phyloP scores from a whole-genome alignment of 2,329 filamentous ascomycete species.

The Rhexocercosporidium sp. region DNA sequence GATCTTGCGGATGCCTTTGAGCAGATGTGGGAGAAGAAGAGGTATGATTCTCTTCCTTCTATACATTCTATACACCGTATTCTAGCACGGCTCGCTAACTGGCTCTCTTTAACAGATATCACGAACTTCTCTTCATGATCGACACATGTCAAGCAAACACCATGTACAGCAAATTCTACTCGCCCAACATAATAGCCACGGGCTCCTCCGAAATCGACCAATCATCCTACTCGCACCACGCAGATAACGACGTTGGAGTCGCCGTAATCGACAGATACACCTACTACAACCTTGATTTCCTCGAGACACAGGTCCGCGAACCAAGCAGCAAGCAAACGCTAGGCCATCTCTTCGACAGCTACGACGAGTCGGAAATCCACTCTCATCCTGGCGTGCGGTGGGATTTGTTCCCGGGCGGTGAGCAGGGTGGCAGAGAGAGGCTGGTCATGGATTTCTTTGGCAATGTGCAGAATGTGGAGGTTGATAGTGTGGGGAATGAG shows the following conservation, averaged over 20 bases:
- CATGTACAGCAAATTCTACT: constrained; percentile 98
- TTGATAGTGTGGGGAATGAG: constrained; percentile 61
- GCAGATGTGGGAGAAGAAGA: constrained; percentile 99
- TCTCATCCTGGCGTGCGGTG: constrained; percentile 90
- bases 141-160: constrained; percentile 99
- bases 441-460: constrained; percentile 97
- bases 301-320: constrained; percentile 88
- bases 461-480: constrained; percentile 95
- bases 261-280: constrained; percentile 98
- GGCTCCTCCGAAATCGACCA: constrained; percentile 96
- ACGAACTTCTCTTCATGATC: constrained; percentile 99
- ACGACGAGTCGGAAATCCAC: constrained; percentile 93
- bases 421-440: constrained; percentile 75
- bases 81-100: neutral
- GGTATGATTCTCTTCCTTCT: constrained; percentile 50
- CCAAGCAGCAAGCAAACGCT: constrained; percentile 87
- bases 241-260: constrained; percentile 96
- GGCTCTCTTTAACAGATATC: constrained; percentile 63
- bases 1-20: constrained; percentile 97
- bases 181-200: constrained; percentile 96
- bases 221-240: constrained; percentile 96
- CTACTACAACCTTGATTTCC: constrained; percentile 97
- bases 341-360: constrained; percentile 94
- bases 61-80: neutral
- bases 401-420: constrained; percentile 90